Base-by-base conservation (phyloP, 352 stramenopile genomes). In the Elongisporangium prolatum region DNA sequence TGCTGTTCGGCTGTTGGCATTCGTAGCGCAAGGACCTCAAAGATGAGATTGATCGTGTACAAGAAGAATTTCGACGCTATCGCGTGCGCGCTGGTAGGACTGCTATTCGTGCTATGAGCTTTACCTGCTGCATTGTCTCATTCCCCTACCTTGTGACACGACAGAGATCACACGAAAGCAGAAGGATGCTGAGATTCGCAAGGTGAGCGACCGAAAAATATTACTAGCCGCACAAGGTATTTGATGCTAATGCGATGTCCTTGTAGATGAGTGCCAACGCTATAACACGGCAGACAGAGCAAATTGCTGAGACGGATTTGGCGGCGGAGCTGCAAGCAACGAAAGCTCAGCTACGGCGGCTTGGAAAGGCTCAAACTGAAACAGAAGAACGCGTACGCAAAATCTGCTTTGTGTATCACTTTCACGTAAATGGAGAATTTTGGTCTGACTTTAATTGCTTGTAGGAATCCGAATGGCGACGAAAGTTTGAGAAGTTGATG, bases 51-150 rank as follows among this genome's bases (percentile, higher is more conserved):
- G 82, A 91, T 44, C 82, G 80, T 4, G 86, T 95, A 0, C 84
- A 95, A 52, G 86, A 95, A 71, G 86, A 95, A 56, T 95, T 95
- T 40, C 82, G 86, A 20, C 80, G 86, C 25, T 95, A 95, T 68
- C 86, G 86, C 21, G 84, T 95, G 53, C 80, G 86, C 25, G 84
- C 86, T 51, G 78, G 78, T 88, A 57, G 4, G 61, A 28, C 47
- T 21, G 0, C 1, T 18, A 7, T 2, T 7, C 22, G 21, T 38
- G 7, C n/a, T 50, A 21, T 13, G 48, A 8, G n/a, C n/a, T n/a
- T n/a, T 44, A 40, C 48, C 22, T 68, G 0, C n/a, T 52, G 37
- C 17, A 34, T 57, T 13, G 54, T 18, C 25, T 37, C 51, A 17
- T 52, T 4, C 3, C 44, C 3, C 20, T 53, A 40, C 8, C 34